Conservation (phyloP, 1,284 basidiomycete genomes). For the Cryptococcus jaspeensis region DNA sequence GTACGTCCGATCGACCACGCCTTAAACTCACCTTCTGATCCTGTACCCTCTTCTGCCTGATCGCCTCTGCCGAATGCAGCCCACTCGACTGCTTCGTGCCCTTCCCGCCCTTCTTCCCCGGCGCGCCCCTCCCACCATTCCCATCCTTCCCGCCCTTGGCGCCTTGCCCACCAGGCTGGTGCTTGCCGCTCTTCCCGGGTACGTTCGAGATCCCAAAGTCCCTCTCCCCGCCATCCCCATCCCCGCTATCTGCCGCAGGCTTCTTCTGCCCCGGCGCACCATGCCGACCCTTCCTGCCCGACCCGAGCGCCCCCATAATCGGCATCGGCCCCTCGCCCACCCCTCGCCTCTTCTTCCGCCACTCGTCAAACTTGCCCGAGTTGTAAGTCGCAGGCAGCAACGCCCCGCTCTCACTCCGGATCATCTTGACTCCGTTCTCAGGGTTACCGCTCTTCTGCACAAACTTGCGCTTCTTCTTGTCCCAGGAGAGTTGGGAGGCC, state of each 20-base stretch:
- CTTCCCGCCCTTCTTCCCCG: slow-evolving; percentile 1
- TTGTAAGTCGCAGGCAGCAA: slow-evolving; percentile 91
- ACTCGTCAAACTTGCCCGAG: slow-evolving; percentile 91
- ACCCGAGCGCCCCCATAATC: not conserved
- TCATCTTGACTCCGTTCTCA: slow-evolving; percentile 90
- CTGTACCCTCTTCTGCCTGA: not conserved
- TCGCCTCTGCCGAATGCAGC: not conserved
- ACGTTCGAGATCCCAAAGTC: not conserved
- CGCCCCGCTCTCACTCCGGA: slow-evolving; percentile 88
- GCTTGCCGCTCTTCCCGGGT: not conserved
- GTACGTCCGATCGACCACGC: no score
- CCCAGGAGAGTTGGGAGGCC: slow-evolving; percentile 73
- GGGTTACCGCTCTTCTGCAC: slow-evolving; percentile 67
- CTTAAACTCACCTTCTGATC: not conserved
- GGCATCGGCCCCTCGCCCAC: not conserved
- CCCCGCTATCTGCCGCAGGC: not conserved
- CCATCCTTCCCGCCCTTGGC: not conserved
- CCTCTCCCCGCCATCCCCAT: not conserved
- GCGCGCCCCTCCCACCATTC: not conserved
- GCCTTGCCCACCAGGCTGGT: not conserved
- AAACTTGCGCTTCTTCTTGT: slow-evolving; percentile 96
- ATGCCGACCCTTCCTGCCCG: slow-evolving; percentile 1
- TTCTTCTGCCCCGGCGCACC: not conserved
- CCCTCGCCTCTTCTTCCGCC: slow-evolving; percentile 58
- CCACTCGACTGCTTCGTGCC: slow-evolving; percentile 2